These are phyloP conservation scores for Halophytophthora batemanensis DNA, from an alignment of 352 stramenopile species.

Conservation along the genomic window DNA sequence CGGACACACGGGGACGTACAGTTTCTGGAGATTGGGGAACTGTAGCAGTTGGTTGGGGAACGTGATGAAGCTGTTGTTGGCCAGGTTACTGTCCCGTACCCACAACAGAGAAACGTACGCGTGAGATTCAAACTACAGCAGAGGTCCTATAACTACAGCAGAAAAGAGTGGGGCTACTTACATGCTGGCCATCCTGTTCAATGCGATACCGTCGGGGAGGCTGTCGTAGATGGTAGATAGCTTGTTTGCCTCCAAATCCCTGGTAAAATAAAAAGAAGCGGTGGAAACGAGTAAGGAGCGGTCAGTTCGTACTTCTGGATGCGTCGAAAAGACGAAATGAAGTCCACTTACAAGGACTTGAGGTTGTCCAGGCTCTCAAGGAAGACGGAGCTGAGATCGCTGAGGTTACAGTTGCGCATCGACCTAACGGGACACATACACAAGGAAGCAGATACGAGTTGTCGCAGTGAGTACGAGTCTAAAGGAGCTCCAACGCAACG, in stretches of 20 bases:
- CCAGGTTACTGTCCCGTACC: slow-evolving; percentile 30
- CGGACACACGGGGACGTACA: slow-evolving; percentile 26
- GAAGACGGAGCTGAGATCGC: slow-evolving; percentile 23
- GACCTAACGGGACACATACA: slow-evolving; percentile 11
- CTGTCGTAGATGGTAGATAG: slow-evolving; percentile 34
- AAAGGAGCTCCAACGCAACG: not conserved
- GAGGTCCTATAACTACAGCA: too few species aligned
- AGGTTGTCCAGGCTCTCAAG: slow-evolving; percentile 30
- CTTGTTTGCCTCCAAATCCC: slow-evolving; percentile 29
- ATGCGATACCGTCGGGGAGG: slow-evolving; percentile 8
- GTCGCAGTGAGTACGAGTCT: not conserved
- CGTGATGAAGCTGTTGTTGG: slow-evolving; percentile 38
- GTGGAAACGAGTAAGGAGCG: not conserved
- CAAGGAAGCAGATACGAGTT: not conserved
- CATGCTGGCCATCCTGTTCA: slow-evolving; percentile 29
- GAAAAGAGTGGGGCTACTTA: too few species aligned
- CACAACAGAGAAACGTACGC: not conserved
- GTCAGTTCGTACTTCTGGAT: not conserved
- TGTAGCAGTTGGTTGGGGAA: slow-evolving; percentile 40
- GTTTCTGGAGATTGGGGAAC: slow-evolving; percentile 35
- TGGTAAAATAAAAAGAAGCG: slow-evolving; percentile 3
- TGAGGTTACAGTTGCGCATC: slow-evolving; percentile 30
- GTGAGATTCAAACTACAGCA: too few species aligned
- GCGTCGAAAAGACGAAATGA: not conserved
- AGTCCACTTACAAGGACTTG: slow-evolving; percentile 18